These are phyloP conservation scores for Pythium aristosporum DNA, from an alignment of 352 stramenopile genomes.

Conservation along the genomic window DNA sequence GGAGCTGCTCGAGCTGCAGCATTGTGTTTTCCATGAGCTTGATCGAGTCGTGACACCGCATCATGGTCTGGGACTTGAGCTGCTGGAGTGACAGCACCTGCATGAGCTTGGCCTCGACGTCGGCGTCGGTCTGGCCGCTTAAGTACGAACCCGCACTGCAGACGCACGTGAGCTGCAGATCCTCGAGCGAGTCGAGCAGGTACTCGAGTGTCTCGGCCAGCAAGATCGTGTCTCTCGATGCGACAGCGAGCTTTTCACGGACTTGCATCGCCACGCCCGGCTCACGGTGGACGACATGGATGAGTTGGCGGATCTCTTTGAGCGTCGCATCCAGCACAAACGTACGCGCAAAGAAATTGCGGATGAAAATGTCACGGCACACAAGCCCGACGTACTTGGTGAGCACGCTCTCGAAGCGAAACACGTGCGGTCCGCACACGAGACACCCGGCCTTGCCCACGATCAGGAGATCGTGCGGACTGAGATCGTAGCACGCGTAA, in stretches of 20 bases:
- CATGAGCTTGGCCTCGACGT: conserved; percentile 77
- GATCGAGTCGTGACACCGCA: conserved; percentile 93
- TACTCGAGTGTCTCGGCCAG: conserved; percentile 97
- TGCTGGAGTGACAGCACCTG: conserved; percentile 90
- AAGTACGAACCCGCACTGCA: conserved; percentile 18
- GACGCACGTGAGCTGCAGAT: conserved; percentile 64
- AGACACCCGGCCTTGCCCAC: conserved; percentile 94
- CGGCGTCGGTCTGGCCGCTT: conserved; percentile 26
- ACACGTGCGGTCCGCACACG: conserved; percentile 94
- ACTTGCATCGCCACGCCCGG: conserved; percentile 83
- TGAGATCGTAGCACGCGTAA: conserved; percentile 93
- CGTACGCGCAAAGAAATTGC: conserved; percentile 96
- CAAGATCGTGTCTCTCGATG: conserved; percentile 94
- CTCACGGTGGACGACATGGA: conserved; percentile 87
- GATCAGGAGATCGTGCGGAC: conserved; percentile 93
- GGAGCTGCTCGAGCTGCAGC: conserved; percentile 92
- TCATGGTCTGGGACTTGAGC: conserved; percentile 88
- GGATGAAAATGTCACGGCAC: conserved; percentile 96
- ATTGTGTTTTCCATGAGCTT: conserved; percentile 94
- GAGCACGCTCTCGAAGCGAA: conserved; percentile 94
- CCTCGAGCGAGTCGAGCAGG: conserved; percentile 93
- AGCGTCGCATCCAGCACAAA: conserved; percentile 96
- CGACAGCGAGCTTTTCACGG: conserved; percentile 89
- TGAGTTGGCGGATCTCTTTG: conserved; percentile 91
- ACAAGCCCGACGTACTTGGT: conserved; percentile 96